phyloP scores from a whole-genome alignment of 495 filamentous ascomycete species.

The Tuber indicum region DNA sequence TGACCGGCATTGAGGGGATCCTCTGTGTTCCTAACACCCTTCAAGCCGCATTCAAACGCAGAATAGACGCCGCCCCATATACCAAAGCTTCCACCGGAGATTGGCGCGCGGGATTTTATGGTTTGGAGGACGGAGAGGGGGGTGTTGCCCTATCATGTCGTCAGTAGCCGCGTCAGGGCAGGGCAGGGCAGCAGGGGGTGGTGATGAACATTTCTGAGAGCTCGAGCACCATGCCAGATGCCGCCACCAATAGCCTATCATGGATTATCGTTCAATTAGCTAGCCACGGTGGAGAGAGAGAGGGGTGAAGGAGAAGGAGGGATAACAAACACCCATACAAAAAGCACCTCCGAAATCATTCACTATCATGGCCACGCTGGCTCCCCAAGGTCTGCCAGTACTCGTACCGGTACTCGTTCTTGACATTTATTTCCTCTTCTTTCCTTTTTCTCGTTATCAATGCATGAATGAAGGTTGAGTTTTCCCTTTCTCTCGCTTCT shows the following conservation, averaged over 20 bases:
- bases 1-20: constrained; percentile 91
- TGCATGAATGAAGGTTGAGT: not conserved
- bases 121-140: constrained; percentile 66
- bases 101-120: constrained; percentile 91
- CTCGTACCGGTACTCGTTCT: not conserved
- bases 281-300: not conserved
- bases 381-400: not conserved
- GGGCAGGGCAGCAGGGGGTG: constrained; percentile 10
- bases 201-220: constrained; percentile 68
- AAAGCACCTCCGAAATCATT: constrained; percentile 98
- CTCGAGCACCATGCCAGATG: constrained; percentile 97
- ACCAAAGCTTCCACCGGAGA: constrained; percentile 94
- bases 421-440: not conserved
- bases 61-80: constrained; percentile 94
- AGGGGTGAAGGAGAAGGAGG: constrained; percentile 9
- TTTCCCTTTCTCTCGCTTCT: not conserved
- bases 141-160: not conserved
- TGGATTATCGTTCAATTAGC: constrained; percentile 5
- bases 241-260: constrained; percentile 77
- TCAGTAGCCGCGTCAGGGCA: not conserved
- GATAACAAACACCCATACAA: constrained; percentile 78
- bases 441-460: not conserved
- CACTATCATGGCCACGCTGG: constrained; percentile 55
- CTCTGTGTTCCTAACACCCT: constrained; percentile 91
- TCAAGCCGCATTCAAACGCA: constrained; percentile 92